Base-by-base conservation (phyloP, 2,329 filamentous ascomycete genomes). In the Orbilia blumenaviensis region DNA sequence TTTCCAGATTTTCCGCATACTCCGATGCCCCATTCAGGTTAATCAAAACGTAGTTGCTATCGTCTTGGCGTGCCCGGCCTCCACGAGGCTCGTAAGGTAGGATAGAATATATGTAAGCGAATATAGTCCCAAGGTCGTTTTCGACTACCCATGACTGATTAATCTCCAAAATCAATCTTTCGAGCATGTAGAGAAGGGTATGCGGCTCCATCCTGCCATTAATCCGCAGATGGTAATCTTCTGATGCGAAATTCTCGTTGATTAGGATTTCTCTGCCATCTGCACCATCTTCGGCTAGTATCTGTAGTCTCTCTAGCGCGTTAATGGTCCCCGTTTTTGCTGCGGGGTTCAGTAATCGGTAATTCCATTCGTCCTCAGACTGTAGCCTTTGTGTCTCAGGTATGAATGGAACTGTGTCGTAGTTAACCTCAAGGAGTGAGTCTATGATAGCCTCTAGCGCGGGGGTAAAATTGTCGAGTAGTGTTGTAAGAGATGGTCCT, bases 181-280 rank as follows among this genome's bases (percentile, higher is more conserved):
- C 64, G 1, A 67, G 1, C 8, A 48, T 38, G 18, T 41, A 9
- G 4, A 67, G 16, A n/a, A 60, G 44, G 16, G 25, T 34, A 1
- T 25, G 32, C 2, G 16, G 14, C n/a, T 46, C 27, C 1, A 36
- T 8, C 6, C 10, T 21, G 3, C 44, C 41, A 4, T 36, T 10
- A n/a, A 27, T 38, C 7, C 50, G n/a, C 5, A 21, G 1, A 21
- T 56, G 27, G 6, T 48, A 48, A 6, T 67, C 41, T 3, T 67
- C 64, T 4, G 25, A n/a, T 38, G 64, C 64, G 14, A 67, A 67
- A 8, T 60, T 6, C 18, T 60, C 38, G 27, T 67, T 67, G 2
- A 67, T 56, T 9, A 27, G 16, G 12, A 67, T 18, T 12, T 60
- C 12, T 29, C 64, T 34, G 5, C 21, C 27, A 0, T 38, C 16